A percentile compares a stretch with the other conserved stretches of the same genome.
Conservation (phyloP, 495 filamentous ascomycete genomes). For the Tuber umbilicatum region DNA sequence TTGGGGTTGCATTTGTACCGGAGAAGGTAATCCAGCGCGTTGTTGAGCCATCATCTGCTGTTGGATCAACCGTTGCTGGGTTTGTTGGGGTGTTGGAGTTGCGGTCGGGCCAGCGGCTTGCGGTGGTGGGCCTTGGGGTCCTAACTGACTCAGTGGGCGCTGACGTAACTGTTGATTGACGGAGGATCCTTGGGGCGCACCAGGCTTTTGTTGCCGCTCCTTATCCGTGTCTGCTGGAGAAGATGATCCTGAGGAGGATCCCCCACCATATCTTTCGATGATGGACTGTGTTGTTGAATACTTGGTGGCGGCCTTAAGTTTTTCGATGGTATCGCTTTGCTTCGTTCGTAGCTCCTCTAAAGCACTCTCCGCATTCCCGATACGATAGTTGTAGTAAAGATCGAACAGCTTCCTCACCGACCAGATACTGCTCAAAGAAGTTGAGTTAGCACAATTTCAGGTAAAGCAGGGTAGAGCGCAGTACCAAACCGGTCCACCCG, state of each 20-base stretch:
- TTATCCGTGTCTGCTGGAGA: constrained; percentile 43
- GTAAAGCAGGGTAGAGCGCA: constrained; percentile 2
- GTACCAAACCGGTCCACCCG: constrained; percentile 71
- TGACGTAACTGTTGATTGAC: constrained; percentile 24
- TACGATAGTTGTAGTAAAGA: constrained; percentile 71
- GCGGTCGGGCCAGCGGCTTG: neutral
- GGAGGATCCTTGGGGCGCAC: constrained; percentile 26
- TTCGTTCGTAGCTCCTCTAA: constrained; percentile 69
- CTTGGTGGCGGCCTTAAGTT: constrained; percentile 86
- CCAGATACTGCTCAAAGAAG: constrained; percentile 41
- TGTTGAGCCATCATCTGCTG: constrained; percentile 39
- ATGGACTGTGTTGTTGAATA: constrained; percentile 91
- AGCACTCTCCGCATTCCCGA: constrained; percentile 57
- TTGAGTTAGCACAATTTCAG: constrained; percentile 13
- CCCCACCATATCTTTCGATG: constrained; percentile 84
- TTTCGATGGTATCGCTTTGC: constrained; percentile 79
- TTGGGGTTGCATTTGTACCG: constrained; percentile 18
- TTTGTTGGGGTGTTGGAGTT: constrained; percentile 24
- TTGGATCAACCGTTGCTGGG: constrained; percentile 35
- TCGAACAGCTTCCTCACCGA: constrained; percentile 36
- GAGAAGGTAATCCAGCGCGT: constrained; percentile 13
- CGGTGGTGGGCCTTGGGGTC: constrained; percentile 5
- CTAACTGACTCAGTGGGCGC: constrained; percentile 12
- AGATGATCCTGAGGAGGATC: constrained; percentile 20
- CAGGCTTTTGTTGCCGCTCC: constrained; percentile 41